Evolutionary conservation across 164 flowering plant species (phyloP).

Genomic region (Annona squamosa): DNA sequence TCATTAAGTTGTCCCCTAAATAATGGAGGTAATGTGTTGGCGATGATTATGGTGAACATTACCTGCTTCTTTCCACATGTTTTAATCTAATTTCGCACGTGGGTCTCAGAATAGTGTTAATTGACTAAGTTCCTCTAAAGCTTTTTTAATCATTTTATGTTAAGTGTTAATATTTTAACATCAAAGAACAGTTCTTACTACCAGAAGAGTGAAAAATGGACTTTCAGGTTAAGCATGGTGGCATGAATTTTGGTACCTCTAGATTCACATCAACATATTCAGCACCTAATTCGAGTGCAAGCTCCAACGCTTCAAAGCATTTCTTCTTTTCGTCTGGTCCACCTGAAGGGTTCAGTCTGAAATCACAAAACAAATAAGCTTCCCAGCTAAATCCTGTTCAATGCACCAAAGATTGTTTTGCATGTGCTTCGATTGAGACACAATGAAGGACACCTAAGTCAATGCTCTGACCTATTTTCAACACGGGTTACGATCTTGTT

Average conservation of each 20-base stretch:
- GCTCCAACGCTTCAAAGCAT: constrained; percentile 3
- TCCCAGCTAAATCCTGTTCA: not conserved
- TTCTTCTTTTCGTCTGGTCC: constrained; percentile 1
- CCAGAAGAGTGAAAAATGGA: not conserved
- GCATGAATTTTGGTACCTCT: not conserved
- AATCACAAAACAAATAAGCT: not conserved
- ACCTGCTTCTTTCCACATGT: too few relatives aligned
- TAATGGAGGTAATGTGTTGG: too few relatives aligned
- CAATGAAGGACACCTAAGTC: not conserved
- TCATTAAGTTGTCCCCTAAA: too few relatives aligned
- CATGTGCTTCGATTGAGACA: not conserved
- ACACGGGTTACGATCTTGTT: not conserved
- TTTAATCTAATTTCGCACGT: too few relatives aligned
- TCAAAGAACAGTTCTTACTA: not conserved
- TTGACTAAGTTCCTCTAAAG: too few relatives aligned
- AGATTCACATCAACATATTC: constrained; percentile 4
- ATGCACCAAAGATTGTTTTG: not conserved
- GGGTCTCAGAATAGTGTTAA: too few relatives aligned
- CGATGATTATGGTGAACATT: too few relatives aligned
- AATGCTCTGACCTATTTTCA: not conserved
- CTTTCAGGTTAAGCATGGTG: not conserved
- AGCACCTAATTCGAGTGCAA: constrained; percentile 6
- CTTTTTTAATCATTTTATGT: too few relatives aligned
- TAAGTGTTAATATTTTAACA: too few relatives aligned
- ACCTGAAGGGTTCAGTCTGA: not conserved